Conservation (phyloP, 805 yeast species). For the Teunomyces cretensis region DNA sequence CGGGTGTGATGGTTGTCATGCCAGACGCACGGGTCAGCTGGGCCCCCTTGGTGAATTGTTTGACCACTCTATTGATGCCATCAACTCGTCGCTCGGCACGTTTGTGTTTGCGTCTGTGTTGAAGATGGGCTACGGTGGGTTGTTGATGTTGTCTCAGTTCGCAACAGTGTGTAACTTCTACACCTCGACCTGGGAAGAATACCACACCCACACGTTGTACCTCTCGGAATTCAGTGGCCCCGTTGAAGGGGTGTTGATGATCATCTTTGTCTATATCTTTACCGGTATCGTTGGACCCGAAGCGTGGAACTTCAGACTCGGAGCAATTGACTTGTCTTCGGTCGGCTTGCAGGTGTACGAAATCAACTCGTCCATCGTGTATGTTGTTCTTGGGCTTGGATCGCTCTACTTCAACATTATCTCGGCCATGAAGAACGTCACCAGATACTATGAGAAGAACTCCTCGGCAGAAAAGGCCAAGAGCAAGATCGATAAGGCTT, state of each 20-base stretch:
- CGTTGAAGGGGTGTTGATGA: slow-evolving; percentile 83
- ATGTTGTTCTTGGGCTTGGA: slow-evolving; percentile 51
- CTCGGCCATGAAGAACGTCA: slow-evolving; percentile 65
- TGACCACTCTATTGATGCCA: slow-evolving; percentile 79
- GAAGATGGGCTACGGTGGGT: slow-evolving; percentile 69
- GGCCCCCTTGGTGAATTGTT: slow-evolving; percentile 94
- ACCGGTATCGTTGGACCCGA: slow-evolving; percentile 73
- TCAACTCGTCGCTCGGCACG: slow-evolving; percentile 78
- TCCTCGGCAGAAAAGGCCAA: slow-evolving; percentile 22
- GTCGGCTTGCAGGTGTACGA: slow-evolving; percentile 27
- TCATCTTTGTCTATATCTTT: slow-evolving; percentile 50
- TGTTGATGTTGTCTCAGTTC: slow-evolving; percentile 62
- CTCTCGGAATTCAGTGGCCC: slow-evolving; percentile 87
- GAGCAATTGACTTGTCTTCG: slow-evolving; percentile 38
- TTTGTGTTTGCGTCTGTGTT: slow-evolving; percentile 74
- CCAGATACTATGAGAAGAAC: slow-evolving; percentile 41
- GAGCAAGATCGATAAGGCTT: slow-evolving; percentile 42
- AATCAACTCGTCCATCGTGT: slow-evolving; percentile 43
- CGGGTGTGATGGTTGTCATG: slow-evolving; percentile 95
- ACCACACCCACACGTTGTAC: slow-evolving; percentile 79
- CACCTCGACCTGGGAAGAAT: slow-evolving; percentile 93
- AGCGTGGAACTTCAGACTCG: slow-evolving; percentile 55
- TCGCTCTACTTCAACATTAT: slow-evolving; percentile 63
- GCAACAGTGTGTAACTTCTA: slow-evolving; percentile 81
- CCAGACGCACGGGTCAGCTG: slow-evolving; percentile 90